A percentile compares a stretch with the other conserved stretches of the same genome.
These are phyloP conservation scores for Asterionellopsis glacialis DNA, from an alignment of 108 stramenopile genomes.

Conservation along the genomic window DNA sequence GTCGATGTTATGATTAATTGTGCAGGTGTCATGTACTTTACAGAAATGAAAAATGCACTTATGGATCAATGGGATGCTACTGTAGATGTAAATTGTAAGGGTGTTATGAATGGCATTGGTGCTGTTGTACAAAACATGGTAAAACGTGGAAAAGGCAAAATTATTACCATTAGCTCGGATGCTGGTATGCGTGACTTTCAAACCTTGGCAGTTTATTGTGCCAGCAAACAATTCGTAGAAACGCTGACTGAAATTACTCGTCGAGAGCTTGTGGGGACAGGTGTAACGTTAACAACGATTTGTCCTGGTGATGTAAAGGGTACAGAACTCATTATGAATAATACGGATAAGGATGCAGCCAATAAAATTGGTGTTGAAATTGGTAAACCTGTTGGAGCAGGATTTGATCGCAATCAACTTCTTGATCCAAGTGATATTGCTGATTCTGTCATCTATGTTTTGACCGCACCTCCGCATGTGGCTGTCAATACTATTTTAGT, in stretches of 20 bases:
- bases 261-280: conserved; percentile 43
- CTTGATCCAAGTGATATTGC: conserved; percentile 71
- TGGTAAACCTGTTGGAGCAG: conserved; percentile 55
- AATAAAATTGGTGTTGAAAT: conserved; percentile 41
- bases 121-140: conserved; percentile 56
- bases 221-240: conserved; percentile 70
- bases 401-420: conserved; percentile 42
- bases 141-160: conserved; percentile 60
- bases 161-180: conserved; percentile 74
- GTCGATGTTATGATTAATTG: conserved; percentile 49
- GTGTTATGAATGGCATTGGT: conserved; percentile 62
- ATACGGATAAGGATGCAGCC: conserved; percentile 44
- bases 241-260: conserved; percentile 43
- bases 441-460: conserved; percentile 66
- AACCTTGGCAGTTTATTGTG: conserved; percentile 69
- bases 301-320: conserved; percentile 56
- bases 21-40: conserved; percentile 85
- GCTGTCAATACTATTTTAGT: conserved; percentile 77
- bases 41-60: conserved; percentile 58
- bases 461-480: conserved; percentile 74
- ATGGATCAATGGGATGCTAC: conserved; percentile 79
- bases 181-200: conserved; percentile 68
- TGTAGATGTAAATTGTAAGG: conserved; percentile 81
- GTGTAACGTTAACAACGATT: conserved; percentile 47
- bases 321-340: conserved; percentile 42